Evolutionary conservation across 2,329 filamentous ascomycete species (phyloP).

Genomic region (Talaromyces sp.): DNA sequence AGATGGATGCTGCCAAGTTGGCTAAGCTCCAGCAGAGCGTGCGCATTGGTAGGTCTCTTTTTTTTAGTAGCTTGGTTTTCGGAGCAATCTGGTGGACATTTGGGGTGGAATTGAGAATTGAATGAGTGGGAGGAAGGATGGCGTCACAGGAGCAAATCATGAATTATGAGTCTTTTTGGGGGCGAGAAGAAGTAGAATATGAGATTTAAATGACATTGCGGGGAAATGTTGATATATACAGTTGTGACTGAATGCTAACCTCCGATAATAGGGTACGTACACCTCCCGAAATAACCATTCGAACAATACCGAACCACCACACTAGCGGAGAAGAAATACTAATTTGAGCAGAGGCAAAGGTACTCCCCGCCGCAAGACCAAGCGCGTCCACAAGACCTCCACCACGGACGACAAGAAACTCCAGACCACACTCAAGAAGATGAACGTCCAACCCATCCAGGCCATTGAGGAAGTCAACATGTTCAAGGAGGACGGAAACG

Average conservation of each 20-base stretch:
- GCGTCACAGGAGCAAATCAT: conserved; percentile 10
- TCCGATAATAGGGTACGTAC: neutral
- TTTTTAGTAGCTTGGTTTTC: neutral
- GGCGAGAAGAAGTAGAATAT: neutral
- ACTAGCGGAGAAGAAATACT: neutral
- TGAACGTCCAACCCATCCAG: conserved; percentile 99
- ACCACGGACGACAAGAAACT: conserved; percentile 99
- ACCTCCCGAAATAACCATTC: neutral
- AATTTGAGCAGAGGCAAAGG: conserved; percentile 75
- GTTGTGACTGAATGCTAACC: conserved; percentile 11
- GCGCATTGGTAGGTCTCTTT: conserved; percentile 65
- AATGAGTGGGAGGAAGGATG: neutral
- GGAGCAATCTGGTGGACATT: neutral
- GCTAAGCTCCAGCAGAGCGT: conserved; percentile 64
- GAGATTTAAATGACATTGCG: neutral
- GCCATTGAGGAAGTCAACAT: conserved; percentile 99
- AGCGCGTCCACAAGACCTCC: conserved; percentile 91
- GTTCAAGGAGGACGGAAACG: conserved; percentile 99
- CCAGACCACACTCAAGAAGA: conserved; percentile 94
- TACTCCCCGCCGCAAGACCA: conserved; percentile 94
- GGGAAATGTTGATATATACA: neutral
- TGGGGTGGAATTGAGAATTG: neutral
- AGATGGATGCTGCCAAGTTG: conserved; percentile 65
- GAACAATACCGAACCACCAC: neutral
- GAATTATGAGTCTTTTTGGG: neutral